A percentile compares a stretch with the other conserved stretches of the same genome.
Conservation (phyloP, 352 stramenopile species). For the Aphanomyces euteiches region DNA sequence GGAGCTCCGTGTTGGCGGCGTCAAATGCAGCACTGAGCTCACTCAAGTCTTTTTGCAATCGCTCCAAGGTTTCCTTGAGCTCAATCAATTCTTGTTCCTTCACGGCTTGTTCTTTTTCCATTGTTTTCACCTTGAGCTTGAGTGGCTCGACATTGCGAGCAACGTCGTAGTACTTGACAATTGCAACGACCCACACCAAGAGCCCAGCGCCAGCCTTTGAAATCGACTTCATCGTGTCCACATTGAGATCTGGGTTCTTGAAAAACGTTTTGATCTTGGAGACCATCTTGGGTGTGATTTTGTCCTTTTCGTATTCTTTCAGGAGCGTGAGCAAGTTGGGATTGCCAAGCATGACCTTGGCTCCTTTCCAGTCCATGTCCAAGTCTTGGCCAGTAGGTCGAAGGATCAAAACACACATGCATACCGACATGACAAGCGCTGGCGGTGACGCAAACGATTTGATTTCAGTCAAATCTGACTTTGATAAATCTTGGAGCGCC, state of each 20-base stretch:
- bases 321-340: conserved; percentile 86
- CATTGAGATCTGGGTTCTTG: conserved; percentile 90
- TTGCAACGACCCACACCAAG: conserved; percentile 92
- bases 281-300: conserved; percentile 94
- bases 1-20: conserved; percentile 89
- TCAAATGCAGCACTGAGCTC: conserved; percentile 89
- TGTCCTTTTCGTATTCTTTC: conserved; percentile 95
- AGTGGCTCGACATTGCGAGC: conserved; percentile 93
- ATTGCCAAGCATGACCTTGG: conserved; percentile 94
- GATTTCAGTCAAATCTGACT: conserved; percentile 93
- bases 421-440: conserved; percentile 90
- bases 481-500: conserved; percentile 92
- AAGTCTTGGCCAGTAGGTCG: conserved; percentile 90
- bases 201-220: conserved; percentile 87
- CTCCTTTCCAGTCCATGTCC: conserved; percentile 90
- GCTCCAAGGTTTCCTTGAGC: conserved; percentile 79
- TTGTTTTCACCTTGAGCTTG: conserved; percentile 87
- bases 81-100: conserved; percentile 86
- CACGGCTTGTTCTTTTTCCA: conserved; percentile 90
- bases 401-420: conserved; percentile 88
- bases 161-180: conserved; percentile 95
- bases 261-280: conserved; percentile 92
- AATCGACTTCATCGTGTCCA: conserved; percentile 95
- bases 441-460: conserved; percentile 94
- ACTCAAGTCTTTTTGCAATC: conserved; percentile 84